These are phyloP conservation scores for Paramecium primaurelia DNA, from an alignment of 73 alveolate species.

Conservation along the genomic window DNA sequence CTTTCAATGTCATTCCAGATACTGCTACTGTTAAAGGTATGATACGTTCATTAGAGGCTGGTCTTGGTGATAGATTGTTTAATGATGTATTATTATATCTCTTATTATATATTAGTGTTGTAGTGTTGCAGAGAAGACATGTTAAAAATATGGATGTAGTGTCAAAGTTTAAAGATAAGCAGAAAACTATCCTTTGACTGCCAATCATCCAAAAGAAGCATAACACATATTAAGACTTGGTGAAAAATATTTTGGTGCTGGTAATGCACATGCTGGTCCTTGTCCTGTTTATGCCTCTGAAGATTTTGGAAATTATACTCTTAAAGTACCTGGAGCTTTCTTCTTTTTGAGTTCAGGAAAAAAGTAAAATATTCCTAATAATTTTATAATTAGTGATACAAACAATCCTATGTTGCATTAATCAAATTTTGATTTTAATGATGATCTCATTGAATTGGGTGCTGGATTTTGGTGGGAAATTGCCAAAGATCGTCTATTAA, in stretches of 20 bases:
- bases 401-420: slow-evolving; percentile 65
- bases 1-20: slow-evolving; percentile 77
- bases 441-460: slow-evolving; percentile 66
- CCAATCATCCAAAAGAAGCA: slow-evolving; percentile 61
- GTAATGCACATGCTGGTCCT: slow-evolving; percentile 51
- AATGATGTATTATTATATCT: neutral
- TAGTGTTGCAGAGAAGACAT: neutral
- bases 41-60: slow-evolving; percentile 64
- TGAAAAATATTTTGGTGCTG: slow-evolving; percentile 57
- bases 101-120: neutral
- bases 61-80: slow-evolving; percentile 38
- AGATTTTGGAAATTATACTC: slow-evolving; percentile 70
- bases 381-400: neutral
- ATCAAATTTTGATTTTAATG: slow-evolving; percentile 69
- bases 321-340: slow-evolving; percentile 76
- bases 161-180: neutral
- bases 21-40: slow-evolving; percentile 66
- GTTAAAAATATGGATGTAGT: neutral
- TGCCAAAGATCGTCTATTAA: slow-evolving; percentile 58
- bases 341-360: slow-evolving; percentile 66
- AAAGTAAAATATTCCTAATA: neutral
- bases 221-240: slow-evolving; percentile 65
- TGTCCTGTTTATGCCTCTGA: slow-evolving; percentile 76
- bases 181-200: slow-evolving; percentile 58
- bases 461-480: slow-evolving; percentile 52